Conservation (phyloP, 192 early-diverging fungal genomes). For the Lobulomyces angularis region DNA sequence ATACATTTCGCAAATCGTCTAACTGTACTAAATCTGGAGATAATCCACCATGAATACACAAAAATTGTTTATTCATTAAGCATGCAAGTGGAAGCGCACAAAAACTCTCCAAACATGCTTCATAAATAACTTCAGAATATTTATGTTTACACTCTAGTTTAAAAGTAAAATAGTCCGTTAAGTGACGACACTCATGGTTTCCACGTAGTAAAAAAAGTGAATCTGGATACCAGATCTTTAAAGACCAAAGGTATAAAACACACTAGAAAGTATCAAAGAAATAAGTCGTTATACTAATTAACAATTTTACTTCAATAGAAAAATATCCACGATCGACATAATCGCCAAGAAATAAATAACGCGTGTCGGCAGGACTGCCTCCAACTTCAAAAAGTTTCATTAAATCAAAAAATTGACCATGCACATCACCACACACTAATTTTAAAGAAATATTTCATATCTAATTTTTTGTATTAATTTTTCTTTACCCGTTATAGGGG, state of each 20-base stretch:
- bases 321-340: slow-evolving; percentile 29
- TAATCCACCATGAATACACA: slow-evolving; percentile 93
- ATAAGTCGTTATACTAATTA: no score
- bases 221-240: slow-evolving; percentile 22
- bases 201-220: slow-evolving; percentile 26
- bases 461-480: neutral
- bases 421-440: slow-evolving; percentile 25
- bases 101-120: slow-evolving; percentile 24
- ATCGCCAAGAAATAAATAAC: slow-evolving; percentile 26
- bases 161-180: slow-evolving; percentile 29
- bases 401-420: slow-evolving; percentile 27
- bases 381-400: slow-evolving; percentile 26
- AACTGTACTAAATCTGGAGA: slow-evolving; percentile 18
- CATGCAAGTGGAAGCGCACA: slow-evolving; percentile 80
- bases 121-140: slow-evolving; percentile 14
- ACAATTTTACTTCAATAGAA: slow-evolving; percentile 20
- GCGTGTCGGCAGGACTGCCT: slow-evolving; percentile 14
- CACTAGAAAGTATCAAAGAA: no score
- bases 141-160: slow-evolving; percentile 24
- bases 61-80: slow-evolving; percentile 89
- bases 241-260: slow-evolving; percentile 23
- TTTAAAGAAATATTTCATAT: slow-evolving; percentile 1
- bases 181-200: slow-evolving; percentile 25
- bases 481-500: neutral
- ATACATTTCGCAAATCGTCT: slow-evolving; percentile 11